These are phyloP conservation scores for Nemophila menziesii DNA, from an alignment of 257 asterid species.

Conservation along the genomic window DNA sequence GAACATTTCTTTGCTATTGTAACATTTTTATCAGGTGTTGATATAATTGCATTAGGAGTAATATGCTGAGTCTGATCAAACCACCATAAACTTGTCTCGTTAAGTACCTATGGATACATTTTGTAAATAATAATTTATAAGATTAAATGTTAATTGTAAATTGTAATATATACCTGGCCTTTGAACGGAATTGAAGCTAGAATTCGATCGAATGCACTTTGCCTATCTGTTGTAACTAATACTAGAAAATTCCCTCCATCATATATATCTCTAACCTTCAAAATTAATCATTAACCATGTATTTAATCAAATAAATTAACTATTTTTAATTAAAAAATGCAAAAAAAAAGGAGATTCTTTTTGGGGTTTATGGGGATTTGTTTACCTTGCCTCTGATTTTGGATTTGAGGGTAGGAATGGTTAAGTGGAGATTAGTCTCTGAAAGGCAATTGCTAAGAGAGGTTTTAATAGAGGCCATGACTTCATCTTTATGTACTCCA, in stretches of 20 bases:
- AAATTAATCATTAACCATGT: conserved; percentile 13
- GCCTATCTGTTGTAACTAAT: conserved; percentile 85
- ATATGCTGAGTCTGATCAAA: conserved; percentile 71
- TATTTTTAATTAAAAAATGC: neutral
- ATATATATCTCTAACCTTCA: conserved; percentile 87
- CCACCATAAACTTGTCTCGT: conserved; percentile 95
- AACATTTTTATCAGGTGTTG: conserved; percentile 73
- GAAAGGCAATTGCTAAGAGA: conserved; percentile 59
- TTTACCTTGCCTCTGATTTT: conserved; percentile 84
- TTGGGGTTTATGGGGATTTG: neutral
- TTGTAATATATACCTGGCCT: conserved; percentile 56
- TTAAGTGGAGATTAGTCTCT: conserved; percentile 64
- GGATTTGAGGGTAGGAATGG: conserved; percentile 59
- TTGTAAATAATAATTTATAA: neutral
- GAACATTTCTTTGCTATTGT: conserved; percentile 93
- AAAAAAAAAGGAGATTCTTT: too few relatives aligned
- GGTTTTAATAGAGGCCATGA: conserved; percentile 38
- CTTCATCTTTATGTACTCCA: conserved; percentile 37
- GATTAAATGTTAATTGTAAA: neutral
- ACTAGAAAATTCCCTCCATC: conserved; percentile 79
- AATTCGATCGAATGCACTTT: conserved; percentile 90
- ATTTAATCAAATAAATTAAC: neutral
- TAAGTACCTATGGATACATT: conserved; percentile 53
- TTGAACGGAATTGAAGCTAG: conserved; percentile 95
- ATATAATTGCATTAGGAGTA: conserved; percentile 69